A percentile compares a stretch with the other conserved stretches of the same genome.
These are phyloP conservation scores for Paecilomyces sp. DNA, from an alignment of 2,329 filamentous ascomycete genomes.

Conservation along the genomic window DNA sequence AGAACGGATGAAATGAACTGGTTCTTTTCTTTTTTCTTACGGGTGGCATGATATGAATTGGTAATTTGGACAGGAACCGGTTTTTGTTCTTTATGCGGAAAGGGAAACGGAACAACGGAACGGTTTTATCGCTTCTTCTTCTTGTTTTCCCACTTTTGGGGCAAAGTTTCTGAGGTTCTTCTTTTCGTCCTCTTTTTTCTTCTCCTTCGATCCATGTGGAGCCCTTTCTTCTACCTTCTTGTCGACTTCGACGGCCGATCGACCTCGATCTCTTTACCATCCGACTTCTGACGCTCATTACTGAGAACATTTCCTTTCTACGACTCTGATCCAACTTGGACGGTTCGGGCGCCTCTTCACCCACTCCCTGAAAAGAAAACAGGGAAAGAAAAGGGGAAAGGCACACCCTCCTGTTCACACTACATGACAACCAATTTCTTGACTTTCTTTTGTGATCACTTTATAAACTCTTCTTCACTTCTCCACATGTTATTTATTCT, in stretches of 20 bases:
- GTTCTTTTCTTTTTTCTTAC: background rate
- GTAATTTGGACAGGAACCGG: conserved; percentile 7
- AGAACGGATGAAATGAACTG: conserved; percentile 1
- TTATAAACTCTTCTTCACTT: background rate
- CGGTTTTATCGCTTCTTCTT: conserved; percentile 10
- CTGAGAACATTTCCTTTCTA: background rate
- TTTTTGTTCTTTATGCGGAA: conserved; percentile 2
- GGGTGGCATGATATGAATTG: conserved; percentile 11
- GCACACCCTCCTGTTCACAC: background rate
- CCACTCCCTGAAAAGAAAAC: background rate
- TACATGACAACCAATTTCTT: background rate
- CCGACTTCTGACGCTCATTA: background rate
- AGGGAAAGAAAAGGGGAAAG: background rate
- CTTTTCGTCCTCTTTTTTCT: conserved; percentile 21
- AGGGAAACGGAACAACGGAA: conserved; percentile 1
- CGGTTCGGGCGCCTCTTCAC: background rate
- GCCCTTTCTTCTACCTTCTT: conserved; percentile 11
- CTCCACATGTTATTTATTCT: background rate
- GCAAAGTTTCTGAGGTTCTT: conserved; percentile 30
- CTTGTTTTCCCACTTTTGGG: conserved; percentile 21
- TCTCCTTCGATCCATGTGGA: conserved; percentile 7
- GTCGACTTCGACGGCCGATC: background rate
- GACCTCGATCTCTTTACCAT: background rate
- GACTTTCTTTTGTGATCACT: background rate
- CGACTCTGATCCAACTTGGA: background rate